These are phyloP conservation scores for Aspergillus uvarum DNA, from an alignment of 2,329 filamentous ascomycete genomes.

Conservation along the genomic window DNA sequence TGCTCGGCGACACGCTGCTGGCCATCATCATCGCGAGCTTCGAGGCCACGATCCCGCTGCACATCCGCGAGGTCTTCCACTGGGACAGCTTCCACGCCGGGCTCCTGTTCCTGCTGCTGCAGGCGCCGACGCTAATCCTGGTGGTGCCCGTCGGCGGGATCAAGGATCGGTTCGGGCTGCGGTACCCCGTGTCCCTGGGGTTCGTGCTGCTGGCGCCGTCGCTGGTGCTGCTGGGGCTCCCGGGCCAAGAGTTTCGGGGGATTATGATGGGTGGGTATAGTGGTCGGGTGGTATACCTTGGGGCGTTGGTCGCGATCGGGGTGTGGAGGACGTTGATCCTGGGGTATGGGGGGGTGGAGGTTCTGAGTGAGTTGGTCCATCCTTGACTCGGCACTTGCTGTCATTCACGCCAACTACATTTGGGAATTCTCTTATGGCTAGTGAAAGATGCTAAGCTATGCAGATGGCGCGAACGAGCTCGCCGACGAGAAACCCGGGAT, in stretches of 20 bases:
- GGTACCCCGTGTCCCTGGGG: slow-evolving; percentile 10
- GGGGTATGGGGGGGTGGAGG: slow-evolving; percentile 6
- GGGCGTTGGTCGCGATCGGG: background rate
- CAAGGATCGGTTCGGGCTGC: slow-evolving; percentile 16
- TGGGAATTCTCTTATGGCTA: too few relatives aligned
- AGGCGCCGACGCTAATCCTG: slow-evolving; percentile 56
- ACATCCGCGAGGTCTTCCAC: slow-evolving; percentile 51
- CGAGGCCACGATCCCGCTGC: slow-evolving; percentile 55
- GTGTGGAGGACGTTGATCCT: slow-evolving; percentile 2
- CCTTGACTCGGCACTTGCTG: too few relatives aligned
- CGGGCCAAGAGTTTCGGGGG: slow-evolving; percentile 7
- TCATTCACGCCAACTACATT: too few relatives aligned
- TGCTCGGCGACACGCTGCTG: background rate
- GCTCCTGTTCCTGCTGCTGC: slow-evolving; percentile 55
- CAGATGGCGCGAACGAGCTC: slow-evolving; percentile 18
- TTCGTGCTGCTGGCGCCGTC: slow-evolving; percentile 14
- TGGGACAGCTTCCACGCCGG: slow-evolving; percentile 57
- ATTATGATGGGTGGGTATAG: background rate
- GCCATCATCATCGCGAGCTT: slow-evolving; percentile 49
- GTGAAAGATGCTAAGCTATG: background rate
- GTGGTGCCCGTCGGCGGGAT: slow-evolving; percentile 57
- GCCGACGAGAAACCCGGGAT: slow-evolving; percentile 19
- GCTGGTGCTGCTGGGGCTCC: slow-evolving; percentile 24
- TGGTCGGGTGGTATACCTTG: background rate
- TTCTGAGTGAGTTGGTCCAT: background rate